These are phyloP conservation scores for Colletotrichum tamarilloi DNA, from an alignment of 2,329 filamentous ascomycete genomes.

Conservation along the genomic window DNA sequence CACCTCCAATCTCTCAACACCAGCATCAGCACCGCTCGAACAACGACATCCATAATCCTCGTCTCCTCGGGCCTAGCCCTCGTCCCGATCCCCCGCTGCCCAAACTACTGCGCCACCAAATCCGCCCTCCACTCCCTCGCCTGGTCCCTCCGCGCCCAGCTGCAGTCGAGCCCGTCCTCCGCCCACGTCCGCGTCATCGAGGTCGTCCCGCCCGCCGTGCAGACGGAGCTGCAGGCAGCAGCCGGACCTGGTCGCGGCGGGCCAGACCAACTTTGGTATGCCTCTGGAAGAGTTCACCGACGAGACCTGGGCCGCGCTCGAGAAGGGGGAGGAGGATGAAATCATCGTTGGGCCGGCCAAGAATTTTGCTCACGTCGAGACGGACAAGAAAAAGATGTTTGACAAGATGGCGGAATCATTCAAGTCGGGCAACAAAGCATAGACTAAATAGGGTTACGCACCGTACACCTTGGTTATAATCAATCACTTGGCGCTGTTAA, in stretches of 20 bases:
- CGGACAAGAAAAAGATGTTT: constrained; percentile 14
- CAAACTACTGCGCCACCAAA: constrained; percentile 65
- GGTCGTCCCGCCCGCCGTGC: constrained; percentile 57
- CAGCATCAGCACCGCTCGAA: constrained; percentile 8
- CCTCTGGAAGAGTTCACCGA: constrained; percentile 54
- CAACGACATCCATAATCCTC: constrained; percentile 42
- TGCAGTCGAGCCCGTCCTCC: constrained; percentile 46
- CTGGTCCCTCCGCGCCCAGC: constrained; percentile 56
- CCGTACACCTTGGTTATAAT: background rate
- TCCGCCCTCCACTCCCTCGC: constrained; percentile 61
- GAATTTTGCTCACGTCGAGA: constrained; percentile 25
- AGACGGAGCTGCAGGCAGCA: constrained; percentile 63
- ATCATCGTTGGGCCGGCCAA: constrained; percentile 34
- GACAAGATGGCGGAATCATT: constrained; percentile 17
- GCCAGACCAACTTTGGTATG: constrained; percentile 48
- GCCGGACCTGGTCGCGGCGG: constrained; percentile 46
- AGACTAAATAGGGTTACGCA: too few relatives aligned
- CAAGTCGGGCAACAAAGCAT: constrained; percentile 1
- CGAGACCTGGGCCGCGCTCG: constrained; percentile 56
- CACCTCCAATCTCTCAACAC: constrained; percentile 46
- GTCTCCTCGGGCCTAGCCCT: constrained; percentile 58
- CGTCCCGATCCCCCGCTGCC: constrained; percentile 56
- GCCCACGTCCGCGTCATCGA: constrained; percentile 57
- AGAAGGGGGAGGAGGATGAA: constrained; percentile 51
- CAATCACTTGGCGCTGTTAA: too few relatives aligned